Evolutionary conservation across 371 early-diverging fungal species (phyloP), one percentile per base, ranked within the genome.

Genomic region (Spraguea lophii): DNA sequence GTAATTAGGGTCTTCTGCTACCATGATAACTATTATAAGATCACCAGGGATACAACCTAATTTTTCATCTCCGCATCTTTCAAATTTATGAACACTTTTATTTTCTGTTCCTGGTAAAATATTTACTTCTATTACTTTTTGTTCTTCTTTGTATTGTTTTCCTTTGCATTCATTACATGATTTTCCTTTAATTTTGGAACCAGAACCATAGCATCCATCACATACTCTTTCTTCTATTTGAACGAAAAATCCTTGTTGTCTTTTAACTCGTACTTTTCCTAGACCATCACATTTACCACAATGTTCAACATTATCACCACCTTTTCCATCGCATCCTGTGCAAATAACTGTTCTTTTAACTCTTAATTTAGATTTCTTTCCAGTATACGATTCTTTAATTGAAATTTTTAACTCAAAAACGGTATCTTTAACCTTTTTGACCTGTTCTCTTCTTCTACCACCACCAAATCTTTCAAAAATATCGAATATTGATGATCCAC

Each of bases 211-310:
- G 49, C 70, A 70, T 20, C 2, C 24, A 41, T 44, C 43, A 40
- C 70, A 70, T 12, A 6, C 26, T 9, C 46, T 41, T 21, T 70
- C 57, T 49, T 47, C 37, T 19, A 57, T 49, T 3, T 56, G 30
- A 9, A 49, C 35, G 26, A 62, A 62, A 1, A 49, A 40, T 3
- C 62, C 62, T 36, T 56, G 35, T 22, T 38, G 59, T 13, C 36
- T 48, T 10, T 57, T 36, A 16, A 39, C 36, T n/a, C 30, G 19
- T 21, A 54, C 51, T 21, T 32, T 49, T 9, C 70, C 70, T 27
- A 32, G 41, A 39, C 70, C 70, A 24, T 54, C 32, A 57, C 70
- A 70, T 32, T 44, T 52, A 16, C 34, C 30, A 48, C 70, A 70
- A 16, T 37, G 56, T 22, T 52, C 47, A 6, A 42, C 49, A 34